Percentiles rank a stretch among this genome's conserved stretches.
These are phyloP conservation scores for Termitomyces sp. DNA, from an alignment of 768 basidiomycete genomes.

Conservation along the genomic window DNA sequence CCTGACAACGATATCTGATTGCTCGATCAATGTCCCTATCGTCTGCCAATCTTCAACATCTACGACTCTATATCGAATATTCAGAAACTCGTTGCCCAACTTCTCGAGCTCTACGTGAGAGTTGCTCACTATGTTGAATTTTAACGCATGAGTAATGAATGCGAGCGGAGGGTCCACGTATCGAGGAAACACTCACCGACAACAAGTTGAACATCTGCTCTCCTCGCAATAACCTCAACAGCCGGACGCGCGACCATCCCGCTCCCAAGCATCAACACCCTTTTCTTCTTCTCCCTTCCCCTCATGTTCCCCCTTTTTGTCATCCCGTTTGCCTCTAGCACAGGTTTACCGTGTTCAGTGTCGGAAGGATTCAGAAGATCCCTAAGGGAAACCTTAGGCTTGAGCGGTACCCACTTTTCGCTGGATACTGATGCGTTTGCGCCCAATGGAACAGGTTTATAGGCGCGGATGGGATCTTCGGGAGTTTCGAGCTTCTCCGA, in stretches of 20 bases:
- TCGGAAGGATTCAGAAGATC: too few relatives aligned
- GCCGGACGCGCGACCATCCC: constrained; percentile 96
- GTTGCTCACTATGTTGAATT: constrained; percentile 58
- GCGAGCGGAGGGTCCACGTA: not conserved
- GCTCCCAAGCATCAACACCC: constrained; percentile 78
- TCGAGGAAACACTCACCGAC: constrained; percentile 47
- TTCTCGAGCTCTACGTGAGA: constrained; percentile 48
- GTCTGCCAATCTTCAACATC: constrained; percentile 48
- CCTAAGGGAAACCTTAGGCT: too few relatives aligned
- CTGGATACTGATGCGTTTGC: too few relatives aligned
- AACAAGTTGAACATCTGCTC: constrained; percentile 59
- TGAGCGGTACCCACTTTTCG: too few relatives aligned
- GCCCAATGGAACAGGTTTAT: too few relatives aligned
- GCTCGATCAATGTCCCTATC: constrained; percentile 46
- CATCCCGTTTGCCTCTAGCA: too few relatives aligned
- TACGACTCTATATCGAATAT: constrained; percentile 50
- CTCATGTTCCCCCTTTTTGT: too few relatives aligned
- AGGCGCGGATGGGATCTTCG: too few relatives aligned
- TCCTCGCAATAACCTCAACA: constrained; percentile 62
- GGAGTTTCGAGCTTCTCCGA: not conserved
- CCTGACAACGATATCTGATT: constrained; percentile 84
- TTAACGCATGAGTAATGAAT: not conserved
- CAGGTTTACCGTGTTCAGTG: too few relatives aligned
- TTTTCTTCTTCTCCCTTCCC: constrained; percentile 38
- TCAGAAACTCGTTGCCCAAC: constrained; percentile 37